Evolutionary conservation across 345 rosid genomes (phyloP), one percentile per base, ranked within the genome.

Genomic region (Syzygium jambos): DNA sequence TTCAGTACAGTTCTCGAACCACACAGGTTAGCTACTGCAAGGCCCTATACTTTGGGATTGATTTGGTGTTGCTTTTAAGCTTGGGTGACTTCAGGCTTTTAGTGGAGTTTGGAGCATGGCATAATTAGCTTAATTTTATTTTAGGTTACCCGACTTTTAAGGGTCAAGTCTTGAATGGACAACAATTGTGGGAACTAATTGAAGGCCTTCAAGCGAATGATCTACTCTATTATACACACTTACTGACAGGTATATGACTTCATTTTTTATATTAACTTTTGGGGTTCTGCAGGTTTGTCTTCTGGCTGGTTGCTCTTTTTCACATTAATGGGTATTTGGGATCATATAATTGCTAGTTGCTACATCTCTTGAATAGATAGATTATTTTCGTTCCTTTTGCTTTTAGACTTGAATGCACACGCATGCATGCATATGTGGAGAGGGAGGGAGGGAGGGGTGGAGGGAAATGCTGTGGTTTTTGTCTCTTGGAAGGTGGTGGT

Each of bases 1-100:
- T 92, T 98, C 99, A 4, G 99, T 98, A 34, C 99, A 98, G 90
- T 96, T 98, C 92, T 98, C 99, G 6, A 98, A 98, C 87, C 99
- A 96, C 90, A 98, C 99, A 87, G 99, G 99, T 94, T 93, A 93
- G 92, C 91, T 88, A 91, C 89, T 91, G 89, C 88, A 78, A 85
- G 80, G 80, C 6, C 25, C 92, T 89, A 77, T 88, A 86, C 82
- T 90, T 88, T 9, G 25, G 63, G 23, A 19, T 84, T 11, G 56
- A 51, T 52, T 52, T 16, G 16, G 41, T 52, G 43, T 53, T 46
- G 30, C 63, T 53, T 52, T 12, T 87, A 80, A 85, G 87, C 29
- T 41, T 89, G 91, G 86, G 90, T 89, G 87, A 85, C 86, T 85
- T 90, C 85, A 90, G 88, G 52, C 90, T 89, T 87, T 85, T 87